Conservation (phyloP, 2,329 filamentous ascomycete species). For the Verticillium klebahnii region DNA sequence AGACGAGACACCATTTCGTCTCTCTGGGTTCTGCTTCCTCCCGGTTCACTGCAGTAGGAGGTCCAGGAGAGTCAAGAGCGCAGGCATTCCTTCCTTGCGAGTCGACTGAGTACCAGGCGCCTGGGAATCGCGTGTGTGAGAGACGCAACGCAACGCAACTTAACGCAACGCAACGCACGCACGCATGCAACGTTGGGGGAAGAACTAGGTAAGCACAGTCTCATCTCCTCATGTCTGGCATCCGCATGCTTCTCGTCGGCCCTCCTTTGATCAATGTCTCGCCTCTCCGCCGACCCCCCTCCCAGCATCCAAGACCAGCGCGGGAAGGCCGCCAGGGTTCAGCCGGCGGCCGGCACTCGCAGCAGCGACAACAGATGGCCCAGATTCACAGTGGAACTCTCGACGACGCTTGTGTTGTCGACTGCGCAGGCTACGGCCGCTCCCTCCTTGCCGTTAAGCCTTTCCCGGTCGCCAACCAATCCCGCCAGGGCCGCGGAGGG, state of each 20-base stretch:
- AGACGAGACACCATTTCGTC: not conserved
- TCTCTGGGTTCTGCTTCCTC: not conserved
- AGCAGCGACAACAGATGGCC: constrained; percentile 6
- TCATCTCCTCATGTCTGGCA: constrained; percentile 1
- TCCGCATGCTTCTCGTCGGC: not conserved
- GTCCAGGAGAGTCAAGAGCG: not conserved
- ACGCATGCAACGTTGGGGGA: not conserved
- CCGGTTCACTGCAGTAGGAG: not conserved
- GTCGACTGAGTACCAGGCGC: not conserved
- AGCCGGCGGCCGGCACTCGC: constrained; percentile 6
- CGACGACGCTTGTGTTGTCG: constrained; percentile 9
- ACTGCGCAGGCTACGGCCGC: constrained; percentile 11
- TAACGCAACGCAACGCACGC: not conserved
- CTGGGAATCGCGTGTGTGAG: not conserved
- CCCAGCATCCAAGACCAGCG: not conserved
- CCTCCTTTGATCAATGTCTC: not conserved
- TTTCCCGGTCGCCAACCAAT: constrained; percentile 6
- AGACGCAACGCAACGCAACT: not conserved
- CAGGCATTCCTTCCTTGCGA: not conserved
- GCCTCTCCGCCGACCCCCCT: not conserved
- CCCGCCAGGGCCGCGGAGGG: not conserved
- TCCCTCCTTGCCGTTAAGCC: constrained; percentile 12
- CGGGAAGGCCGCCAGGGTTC: constrained; percentile 14
- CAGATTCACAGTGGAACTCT: constrained; percentile 6
- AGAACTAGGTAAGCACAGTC: not conserved